A percentile compares a stretch with the other conserved stretches of the same genome.
Evolutionary conservation across 371 early-diverging fungal genomes (phyloP).

Genomic region (Syncephalastrum contaminatum): DNA sequence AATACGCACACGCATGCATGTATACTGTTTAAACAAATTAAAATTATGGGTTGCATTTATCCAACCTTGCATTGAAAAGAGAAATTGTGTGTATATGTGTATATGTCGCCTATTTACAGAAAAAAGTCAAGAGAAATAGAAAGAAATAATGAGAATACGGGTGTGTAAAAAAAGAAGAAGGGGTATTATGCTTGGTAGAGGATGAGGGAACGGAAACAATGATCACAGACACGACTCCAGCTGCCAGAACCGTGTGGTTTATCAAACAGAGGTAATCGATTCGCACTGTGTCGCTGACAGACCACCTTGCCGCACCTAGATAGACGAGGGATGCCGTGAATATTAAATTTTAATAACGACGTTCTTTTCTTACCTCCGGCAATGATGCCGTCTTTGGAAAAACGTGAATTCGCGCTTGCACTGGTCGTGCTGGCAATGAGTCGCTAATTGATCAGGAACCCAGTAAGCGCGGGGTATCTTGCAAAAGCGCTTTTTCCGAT

Average conservation of each 20-base stretch:
- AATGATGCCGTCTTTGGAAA: conserved; percentile 44
- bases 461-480: conserved; percentile 31
- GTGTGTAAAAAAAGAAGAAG: not conserved
- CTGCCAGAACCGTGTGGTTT: conserved; percentile 12
- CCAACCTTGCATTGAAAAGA: too few relatives aligned
- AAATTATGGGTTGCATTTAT: too few relatives aligned
- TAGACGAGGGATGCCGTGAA: not conserved
- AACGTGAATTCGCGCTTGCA: conserved; percentile 22
- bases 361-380: conserved; percentile 22
- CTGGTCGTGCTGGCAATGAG: conserved; percentile 35
- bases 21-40: too few relatives aligned
- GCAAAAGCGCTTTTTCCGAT: conserved; percentile 27
- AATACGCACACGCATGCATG: too few relatives aligned
- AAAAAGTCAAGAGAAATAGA: not conserved
- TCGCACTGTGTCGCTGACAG: conserved; percentile 41
- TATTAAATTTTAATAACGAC: not conserved
- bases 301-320: conserved; percentile 35
- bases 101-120: too few relatives aligned
- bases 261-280: conserved; percentile 38
- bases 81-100: too few relatives aligned
- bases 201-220: conserved; percentile 36
- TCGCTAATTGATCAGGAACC: conserved; percentile 34
- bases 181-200: conserved; percentile 1
- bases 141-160: not conserved
- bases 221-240: conserved; percentile 46